Conservation (phyloP, 2,329 filamentous ascomycete genomes). For the Neopestalotiopsis sp. region DNA sequence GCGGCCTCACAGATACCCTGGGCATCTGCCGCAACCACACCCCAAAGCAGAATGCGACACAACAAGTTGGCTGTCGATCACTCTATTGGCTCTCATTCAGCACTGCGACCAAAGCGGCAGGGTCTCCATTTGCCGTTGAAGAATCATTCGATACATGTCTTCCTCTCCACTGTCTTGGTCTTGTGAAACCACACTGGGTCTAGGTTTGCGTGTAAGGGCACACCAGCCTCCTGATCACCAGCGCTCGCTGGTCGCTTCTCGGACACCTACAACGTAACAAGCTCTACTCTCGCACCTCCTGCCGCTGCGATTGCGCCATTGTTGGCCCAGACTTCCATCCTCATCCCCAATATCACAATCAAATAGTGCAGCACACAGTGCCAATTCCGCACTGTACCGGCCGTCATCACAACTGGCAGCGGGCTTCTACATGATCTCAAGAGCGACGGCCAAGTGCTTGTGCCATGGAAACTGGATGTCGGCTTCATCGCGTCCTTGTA, state of each 20-base stretch:
- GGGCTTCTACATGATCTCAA: conserved; percentile 6
- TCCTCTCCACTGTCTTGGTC: conserved; percentile 12
- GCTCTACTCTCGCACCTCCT: neutral
- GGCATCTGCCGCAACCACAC: conserved; percentile 10
- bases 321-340: neutral
- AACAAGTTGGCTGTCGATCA: neutral
- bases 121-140: conserved; percentile 14
- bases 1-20: neutral
- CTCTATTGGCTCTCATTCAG: neutral
- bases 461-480: neutral
- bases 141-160: conserved; percentile 13
- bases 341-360: neutral
- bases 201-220: neutral
- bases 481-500: neutral
- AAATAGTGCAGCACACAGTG: neutral
- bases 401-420: neutral
- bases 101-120: neutral
- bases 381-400: neutral
- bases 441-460: neutral
- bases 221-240: neutral
- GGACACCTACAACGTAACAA: neutral
- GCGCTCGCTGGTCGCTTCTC: neutral
- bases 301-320: neutral
- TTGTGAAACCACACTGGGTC: conserved; percentile 3
- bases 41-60: conserved; percentile 8